Evolutionary conservation across 2,329 filamentous ascomycete genomes (phyloP).

Genomic region (Pseudofabraea citricarpa): DNA sequence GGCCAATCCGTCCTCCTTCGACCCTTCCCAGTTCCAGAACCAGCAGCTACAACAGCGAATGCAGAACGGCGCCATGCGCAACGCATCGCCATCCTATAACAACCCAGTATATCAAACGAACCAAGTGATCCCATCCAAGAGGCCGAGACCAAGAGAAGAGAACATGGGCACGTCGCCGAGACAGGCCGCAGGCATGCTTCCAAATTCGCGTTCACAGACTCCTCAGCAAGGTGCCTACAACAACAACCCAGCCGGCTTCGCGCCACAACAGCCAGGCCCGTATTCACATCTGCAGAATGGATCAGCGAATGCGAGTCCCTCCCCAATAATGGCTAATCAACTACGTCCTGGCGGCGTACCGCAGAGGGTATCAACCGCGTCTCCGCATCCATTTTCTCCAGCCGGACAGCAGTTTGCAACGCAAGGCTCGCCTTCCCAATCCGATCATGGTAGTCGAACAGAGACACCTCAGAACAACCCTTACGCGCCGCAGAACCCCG

Average conservation of each 20-base stretch:
- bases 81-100: slow-evolving; percentile 73
- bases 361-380: slow-evolving; percentile 83
- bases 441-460: slow-evolving; percentile 63
- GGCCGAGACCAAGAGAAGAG: slow-evolving; percentile 76
- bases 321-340: slow-evolving; percentile 86
- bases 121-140: slow-evolving; percentile 84
- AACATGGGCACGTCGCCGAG: slow-evolving; percentile 78
- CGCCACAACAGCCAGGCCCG: slow-evolving; percentile 53
- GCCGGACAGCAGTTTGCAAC: slow-evolving; percentile 65
- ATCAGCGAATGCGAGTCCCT: slow-evolving; percentile 81
- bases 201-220: slow-evolving; percentile 85
- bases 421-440: slow-evolving; percentile 71
- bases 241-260: slow-evolving; percentile 41
- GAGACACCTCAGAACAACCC: slow-evolving; percentile 68
- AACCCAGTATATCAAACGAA: slow-evolving; percentile 80
- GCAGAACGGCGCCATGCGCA: slow-evolving; percentile 81
- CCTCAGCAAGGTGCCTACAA: slow-evolving; percentile 74
- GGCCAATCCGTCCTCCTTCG: slow-evolving; percentile 55
- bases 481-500: slow-evolving; percentile 58
- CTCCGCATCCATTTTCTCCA: slow-evolving; percentile 85
- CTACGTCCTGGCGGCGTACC: slow-evolving; percentile 65
- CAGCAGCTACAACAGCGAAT: slow-evolving; percentile 50
- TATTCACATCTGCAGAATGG: slow-evolving; percentile 82
- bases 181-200: slow-evolving; percentile 67
- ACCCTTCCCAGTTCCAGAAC: slow-evolving; percentile 45